Conservation (phyloP, 1,284 basidiomycete genomes). For the Peniophora sp. region DNA sequence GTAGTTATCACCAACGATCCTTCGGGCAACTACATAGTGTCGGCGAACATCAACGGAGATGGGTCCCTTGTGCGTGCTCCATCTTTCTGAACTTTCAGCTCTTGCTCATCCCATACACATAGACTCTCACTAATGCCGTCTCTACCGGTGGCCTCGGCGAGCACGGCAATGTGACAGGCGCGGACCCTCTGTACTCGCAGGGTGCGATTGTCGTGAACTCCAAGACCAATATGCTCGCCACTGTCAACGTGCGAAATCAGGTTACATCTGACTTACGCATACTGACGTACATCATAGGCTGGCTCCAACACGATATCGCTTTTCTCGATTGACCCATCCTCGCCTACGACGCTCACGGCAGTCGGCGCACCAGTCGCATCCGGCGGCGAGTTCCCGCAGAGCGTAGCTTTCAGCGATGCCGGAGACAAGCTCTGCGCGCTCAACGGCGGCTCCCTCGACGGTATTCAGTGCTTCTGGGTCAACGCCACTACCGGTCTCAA, state of each 20-base stretch:
- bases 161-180: slow-evolving; percentile 20
- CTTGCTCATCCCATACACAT: neutral
- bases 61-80: slow-evolving; percentile 19
- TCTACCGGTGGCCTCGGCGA: slow-evolving; percentile 27
- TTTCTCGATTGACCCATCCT: slow-evolving; percentile 34
- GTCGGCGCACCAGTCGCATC: slow-evolving; percentile 34
- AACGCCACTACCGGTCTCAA: slow-evolving; percentile 23
- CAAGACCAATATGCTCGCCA: slow-evolving; percentile 24
- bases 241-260: slow-evolving; percentile 24
- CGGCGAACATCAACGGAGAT: slow-evolving; percentile 19
- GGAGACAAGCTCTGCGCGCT: slow-evolving; percentile 33
- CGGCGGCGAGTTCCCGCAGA: slow-evolving; percentile 42
- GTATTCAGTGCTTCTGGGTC: slow-evolving; percentile 20
- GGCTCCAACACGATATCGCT: slow-evolving; percentile 41
- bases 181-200: slow-evolving; percentile 34
- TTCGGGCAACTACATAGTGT: slow-evolving; percentile 23
- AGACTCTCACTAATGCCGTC: slow-evolving; percentile 18
- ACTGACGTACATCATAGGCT: slow-evolving; percentile 14
- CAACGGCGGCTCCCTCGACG: slow-evolving; percentile 38
- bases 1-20: slow-evolving; percentile 29
- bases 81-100: neutral
- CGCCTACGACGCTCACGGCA: slow-evolving; percentile 30
- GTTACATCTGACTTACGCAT: neutral
- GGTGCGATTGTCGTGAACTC: slow-evolving; percentile 21
- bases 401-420: slow-evolving; percentile 33